Conservation (phyloP, 1,284 basidiomycete species). For the Erythrobasidium hasegawianum region DNA sequence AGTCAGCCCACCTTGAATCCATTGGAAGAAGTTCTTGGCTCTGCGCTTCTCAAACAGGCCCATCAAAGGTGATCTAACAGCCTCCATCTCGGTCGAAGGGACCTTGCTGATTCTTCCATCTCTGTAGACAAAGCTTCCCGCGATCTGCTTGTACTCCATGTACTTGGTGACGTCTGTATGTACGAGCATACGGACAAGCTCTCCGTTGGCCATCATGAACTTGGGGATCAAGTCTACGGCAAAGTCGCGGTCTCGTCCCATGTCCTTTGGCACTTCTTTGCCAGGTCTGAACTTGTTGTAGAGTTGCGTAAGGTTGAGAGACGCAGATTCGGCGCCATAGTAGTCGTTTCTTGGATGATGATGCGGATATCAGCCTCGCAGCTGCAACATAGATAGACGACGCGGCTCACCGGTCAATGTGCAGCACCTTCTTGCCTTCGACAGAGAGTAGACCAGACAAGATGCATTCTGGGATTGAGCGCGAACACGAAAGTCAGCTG, state of each 20-base stretch:
- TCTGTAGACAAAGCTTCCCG: slow-evolving; percentile 94
- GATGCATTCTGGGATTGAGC: slow-evolving; percentile 68
- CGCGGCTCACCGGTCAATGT: slow-evolving; percentile 70
- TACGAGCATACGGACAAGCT: slow-evolving; percentile 96
- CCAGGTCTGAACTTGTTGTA: slow-evolving; percentile 85
- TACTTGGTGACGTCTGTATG: slow-evolving; percentile 99
- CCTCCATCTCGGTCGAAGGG: slow-evolving; percentile 96
- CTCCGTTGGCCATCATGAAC: slow-evolving; percentile 91
- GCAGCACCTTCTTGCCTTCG: slow-evolving; percentile 98
- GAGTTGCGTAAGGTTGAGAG: slow-evolving; percentile 92
- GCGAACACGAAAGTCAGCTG: background rate
- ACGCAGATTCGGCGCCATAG: slow-evolving; percentile 96
- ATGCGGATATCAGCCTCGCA: background rate
- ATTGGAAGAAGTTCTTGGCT: slow-evolving; percentile 98
- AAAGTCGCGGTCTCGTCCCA: slow-evolving; percentile 92
- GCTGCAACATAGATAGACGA: background rate
- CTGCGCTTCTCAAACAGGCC: slow-evolving; percentile 97
- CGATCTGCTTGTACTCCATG: slow-evolving; percentile 99
- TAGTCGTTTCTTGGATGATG: slow-evolving; percentile 72
- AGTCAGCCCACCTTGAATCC: slow-evolving; percentile 63
- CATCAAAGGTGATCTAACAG: slow-evolving; percentile 90
- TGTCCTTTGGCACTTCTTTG: slow-evolving; percentile 56
- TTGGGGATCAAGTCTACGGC: slow-evolving; percentile 79
- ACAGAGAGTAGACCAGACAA: slow-evolving; percentile 94
- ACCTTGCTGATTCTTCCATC: slow-evolving; percentile 98